Percentiles rank a stretch among this genome's conserved stretches.
Conservation (phyloP, 306 rosid species). For the Crotalaria pallida region DNA sequence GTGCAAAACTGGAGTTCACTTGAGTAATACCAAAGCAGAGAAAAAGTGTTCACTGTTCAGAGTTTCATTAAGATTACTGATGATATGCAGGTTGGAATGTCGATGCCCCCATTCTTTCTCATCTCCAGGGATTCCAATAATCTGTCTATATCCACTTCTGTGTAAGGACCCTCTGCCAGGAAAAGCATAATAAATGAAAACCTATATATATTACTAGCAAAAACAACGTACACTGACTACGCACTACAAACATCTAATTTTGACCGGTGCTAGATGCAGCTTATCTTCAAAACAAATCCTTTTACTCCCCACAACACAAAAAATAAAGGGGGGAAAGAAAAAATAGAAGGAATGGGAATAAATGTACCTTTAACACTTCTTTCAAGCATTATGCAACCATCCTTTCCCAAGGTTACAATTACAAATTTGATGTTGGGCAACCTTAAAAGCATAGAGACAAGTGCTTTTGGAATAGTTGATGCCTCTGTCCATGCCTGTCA, state of each 20-base stretch:
- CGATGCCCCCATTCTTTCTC: slow-evolving; percentile 38
- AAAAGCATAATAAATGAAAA: slow-evolving; percentile 24
- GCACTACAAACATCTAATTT: background rate
- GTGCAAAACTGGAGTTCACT: background rate
- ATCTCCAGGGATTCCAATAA: slow-evolving; percentile 46
- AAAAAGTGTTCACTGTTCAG: slow-evolving; percentile 8
- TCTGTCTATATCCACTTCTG: slow-evolving; percentile 57
- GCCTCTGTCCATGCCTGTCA: slow-evolving; percentile 78
- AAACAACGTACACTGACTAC: slow-evolving; percentile 9
- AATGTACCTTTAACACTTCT: slow-evolving; percentile 48
- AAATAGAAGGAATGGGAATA: background rate
- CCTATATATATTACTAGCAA: slow-evolving; percentile 19
- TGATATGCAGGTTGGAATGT: slow-evolving; percentile 48
- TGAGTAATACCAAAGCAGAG: background rate
- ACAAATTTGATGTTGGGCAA: slow-evolving; percentile 80
- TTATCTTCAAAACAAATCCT: background rate
- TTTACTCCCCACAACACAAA: background rate
- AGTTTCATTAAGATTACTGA: slow-evolving; percentile 48
- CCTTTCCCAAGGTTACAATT: slow-evolving; percentile 86
- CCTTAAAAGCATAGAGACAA: slow-evolving; percentile 68
- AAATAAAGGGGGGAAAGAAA: background rate
- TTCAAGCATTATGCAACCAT: slow-evolving; percentile 93
- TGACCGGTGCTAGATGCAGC: background rate
- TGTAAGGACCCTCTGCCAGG: slow-evolving; percentile 43
- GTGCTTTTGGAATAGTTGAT: slow-evolving; percentile 67